Conservation (phyloP, 2,329 filamentous ascomycete genomes). For the Phialemoniopsis sp. region DNA sequence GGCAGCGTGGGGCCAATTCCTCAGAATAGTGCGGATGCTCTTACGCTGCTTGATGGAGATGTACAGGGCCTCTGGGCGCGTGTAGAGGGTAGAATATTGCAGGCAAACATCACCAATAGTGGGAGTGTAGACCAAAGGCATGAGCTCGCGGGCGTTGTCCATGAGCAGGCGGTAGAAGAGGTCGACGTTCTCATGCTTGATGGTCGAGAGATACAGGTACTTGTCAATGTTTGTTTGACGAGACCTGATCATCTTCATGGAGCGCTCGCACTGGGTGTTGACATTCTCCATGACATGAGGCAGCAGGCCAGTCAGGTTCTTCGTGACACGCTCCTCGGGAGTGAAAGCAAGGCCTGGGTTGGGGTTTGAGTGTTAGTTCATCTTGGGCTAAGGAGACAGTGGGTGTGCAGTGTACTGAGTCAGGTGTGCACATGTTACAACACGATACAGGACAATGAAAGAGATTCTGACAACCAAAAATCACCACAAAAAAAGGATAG, state of each 20-base stretch:
- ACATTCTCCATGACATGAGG: constrained; percentile 60
- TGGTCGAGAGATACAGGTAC: constrained; percentile 74
- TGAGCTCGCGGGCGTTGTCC: constrained; percentile 70
- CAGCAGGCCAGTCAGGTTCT: constrained; percentile 63
- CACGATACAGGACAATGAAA: constrained; percentile 1
- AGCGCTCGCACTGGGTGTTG: constrained; percentile 58
- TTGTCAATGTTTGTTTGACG: constrained; percentile 72
- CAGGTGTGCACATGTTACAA: background rate
- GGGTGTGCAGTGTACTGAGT: background rate
- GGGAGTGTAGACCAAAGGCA: constrained; percentile 82
- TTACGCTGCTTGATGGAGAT: constrained; percentile 93
- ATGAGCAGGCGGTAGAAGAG: constrained; percentile 81
- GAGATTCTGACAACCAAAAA: no score
- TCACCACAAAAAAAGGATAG: constrained; percentile 5
- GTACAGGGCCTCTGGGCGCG: constrained; percentile 91
- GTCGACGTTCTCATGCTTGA: constrained; percentile 73
- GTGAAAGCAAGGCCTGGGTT: constrained; percentile 57
- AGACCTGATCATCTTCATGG: constrained; percentile 69
- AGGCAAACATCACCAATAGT: constrained; percentile 95
- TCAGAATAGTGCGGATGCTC: constrained; percentile 80
- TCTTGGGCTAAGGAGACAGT: constrained; percentile 1
- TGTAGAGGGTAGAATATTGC: constrained; percentile 94
- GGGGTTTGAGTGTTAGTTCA: constrained; percentile 4
- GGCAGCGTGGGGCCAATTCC: constrained; percentile 86
- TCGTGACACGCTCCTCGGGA: constrained; percentile 57